Conservation (phyloP, 768 basidiomycete genomes). For the Calvatia gigantea region DNA sequence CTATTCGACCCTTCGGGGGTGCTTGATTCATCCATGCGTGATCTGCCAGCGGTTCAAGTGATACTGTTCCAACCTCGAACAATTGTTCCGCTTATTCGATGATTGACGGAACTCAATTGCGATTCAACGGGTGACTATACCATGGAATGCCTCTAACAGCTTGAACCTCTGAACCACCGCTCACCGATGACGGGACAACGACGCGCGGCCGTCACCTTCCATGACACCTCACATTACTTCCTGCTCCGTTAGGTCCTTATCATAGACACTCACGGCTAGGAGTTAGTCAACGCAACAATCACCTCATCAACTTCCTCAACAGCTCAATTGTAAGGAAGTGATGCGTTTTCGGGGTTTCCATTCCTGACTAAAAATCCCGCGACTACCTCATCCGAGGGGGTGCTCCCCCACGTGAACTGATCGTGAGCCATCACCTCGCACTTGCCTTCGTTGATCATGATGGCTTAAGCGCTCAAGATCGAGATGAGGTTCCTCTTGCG, state of each 20-base stretch:
- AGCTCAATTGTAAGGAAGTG: background rate
- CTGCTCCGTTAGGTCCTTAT: background rate
- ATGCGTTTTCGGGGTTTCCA: background rate
- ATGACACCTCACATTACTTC: background rate
- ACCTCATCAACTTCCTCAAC: background rate
- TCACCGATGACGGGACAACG: background rate
- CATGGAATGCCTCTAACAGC: background rate
- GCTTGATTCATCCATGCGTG: background rate
- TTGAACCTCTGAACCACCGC: background rate
- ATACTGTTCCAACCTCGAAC: background rate
- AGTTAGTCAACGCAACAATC: background rate
- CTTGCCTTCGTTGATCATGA: background rate
- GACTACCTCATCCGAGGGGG: background rate
- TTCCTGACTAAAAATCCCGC: background rate
- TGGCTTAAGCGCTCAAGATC: too few relatives aligned
- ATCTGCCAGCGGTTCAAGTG: constrained; percentile 1
- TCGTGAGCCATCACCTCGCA: background rate
- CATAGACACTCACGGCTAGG: background rate
- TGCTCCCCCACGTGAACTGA: background rate
- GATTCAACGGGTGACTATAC: background rate
- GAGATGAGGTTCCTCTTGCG: background rate
- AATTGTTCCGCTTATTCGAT: constrained; percentile 8
- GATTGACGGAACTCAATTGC: background rate
- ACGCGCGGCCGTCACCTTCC: background rate
- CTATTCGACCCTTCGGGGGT: background rate